Conservation (phyloP, 768 basidiomycete species). For the Mycena leptocephala region DNA sequence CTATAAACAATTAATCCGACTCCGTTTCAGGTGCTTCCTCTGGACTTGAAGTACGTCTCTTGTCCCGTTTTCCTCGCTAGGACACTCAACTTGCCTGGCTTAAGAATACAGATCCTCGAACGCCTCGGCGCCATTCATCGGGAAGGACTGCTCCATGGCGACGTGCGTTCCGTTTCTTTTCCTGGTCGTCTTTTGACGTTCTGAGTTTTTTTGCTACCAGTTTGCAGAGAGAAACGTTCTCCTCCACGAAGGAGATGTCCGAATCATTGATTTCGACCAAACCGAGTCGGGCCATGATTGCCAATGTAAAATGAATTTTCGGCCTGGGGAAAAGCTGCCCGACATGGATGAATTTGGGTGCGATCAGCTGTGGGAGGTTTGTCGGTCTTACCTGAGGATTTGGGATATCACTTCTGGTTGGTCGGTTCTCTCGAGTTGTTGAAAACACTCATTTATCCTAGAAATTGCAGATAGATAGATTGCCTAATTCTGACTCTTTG, state of each 20-base stretch:
- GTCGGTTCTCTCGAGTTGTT: not conserved
- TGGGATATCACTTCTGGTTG: slow-evolving; percentile 37
- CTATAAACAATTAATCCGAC: too few species aligned
- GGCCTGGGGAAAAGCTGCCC: slow-evolving; percentile 42
- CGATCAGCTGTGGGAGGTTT: slow-evolving; percentile 50
- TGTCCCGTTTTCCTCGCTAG: not conserved
- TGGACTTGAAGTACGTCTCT: slow-evolving; percentile 49
- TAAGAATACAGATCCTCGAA: slow-evolving; percentile 52
- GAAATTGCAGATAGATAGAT: slow-evolving; percentile 5
- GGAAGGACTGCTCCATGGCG: slow-evolving; percentile 54
- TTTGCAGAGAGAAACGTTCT: slow-evolving; percentile 62
- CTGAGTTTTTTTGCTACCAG: slow-evolving; percentile 9
- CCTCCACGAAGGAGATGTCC: slow-evolving; percentile 51
- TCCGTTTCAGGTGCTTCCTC: slow-evolving; percentile 42
- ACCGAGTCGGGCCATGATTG: slow-evolving; percentile 47
- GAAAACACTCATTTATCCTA: not conserved
- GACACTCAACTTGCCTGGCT: not conserved
- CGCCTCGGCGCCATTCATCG: slow-evolving; percentile 53
- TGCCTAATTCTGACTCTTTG: not conserved
- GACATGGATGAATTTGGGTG: slow-evolving; percentile 51
- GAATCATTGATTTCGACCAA: slow-evolving; percentile 59
- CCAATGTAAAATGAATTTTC: slow-evolving; percentile 48
- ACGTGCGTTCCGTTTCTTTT: slow-evolving; percentile 29
- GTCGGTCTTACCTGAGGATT: slow-evolving; percentile 47
- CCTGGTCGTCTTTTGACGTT: not conserved